Evolutionary conservation across 805 yeast genomes (phyloP).

Genomic region (Teunomyces gatunensis): DNA sequence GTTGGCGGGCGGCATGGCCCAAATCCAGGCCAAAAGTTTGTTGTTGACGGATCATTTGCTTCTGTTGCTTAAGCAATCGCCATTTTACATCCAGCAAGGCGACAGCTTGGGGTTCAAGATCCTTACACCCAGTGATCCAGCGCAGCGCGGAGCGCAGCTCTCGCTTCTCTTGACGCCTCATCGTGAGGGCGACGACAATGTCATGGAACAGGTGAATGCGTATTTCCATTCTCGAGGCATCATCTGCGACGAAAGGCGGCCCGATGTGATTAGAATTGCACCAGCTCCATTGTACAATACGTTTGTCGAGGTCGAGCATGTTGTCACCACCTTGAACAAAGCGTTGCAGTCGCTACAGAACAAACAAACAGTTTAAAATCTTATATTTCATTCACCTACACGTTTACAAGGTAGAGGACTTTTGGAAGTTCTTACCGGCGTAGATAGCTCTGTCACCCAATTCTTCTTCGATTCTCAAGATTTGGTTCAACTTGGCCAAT

Average conservation of each 20-base stretch:
- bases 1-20: slow-evolving; percentile 61
- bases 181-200: slow-evolving; percentile 33
- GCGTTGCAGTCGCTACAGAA: slow-evolving; percentile 21
- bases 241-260: slow-evolving; percentile 85
- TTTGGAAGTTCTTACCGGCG: slow-evolving; percentile 92
- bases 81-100: slow-evolving; percentile 40
- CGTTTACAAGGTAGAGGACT: slow-evolving; percentile 37
- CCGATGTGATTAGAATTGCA: slow-evolving; percentile 86
- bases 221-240: slow-evolving; percentile 58
- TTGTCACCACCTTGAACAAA: slow-evolving; percentile 45
- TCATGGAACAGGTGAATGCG: slow-evolving; percentile 61
- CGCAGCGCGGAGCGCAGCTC: slow-evolving; percentile 76
- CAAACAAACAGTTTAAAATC: background rate
- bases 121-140: slow-evolving; percentile 61
- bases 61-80: slow-evolving; percentile 42
- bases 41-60: slow-evolving; percentile 58
- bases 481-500: slow-evolving; percentile 98
- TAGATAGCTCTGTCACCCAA: slow-evolving; percentile 95
- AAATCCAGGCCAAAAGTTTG: slow-evolving; percentile 55
- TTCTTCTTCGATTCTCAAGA: slow-evolving; percentile 97
- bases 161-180: slow-evolving; percentile 62
- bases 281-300: slow-evolving; percentile 84
- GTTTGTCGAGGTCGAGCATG: slow-evolving; percentile 56
- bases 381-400: background rate
- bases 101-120: slow-evolving; percentile 53